Evolutionary conservation across 768 basidiomycete species (phyloP).

Genomic region (Rhizopogon vinicolor): DNA sequence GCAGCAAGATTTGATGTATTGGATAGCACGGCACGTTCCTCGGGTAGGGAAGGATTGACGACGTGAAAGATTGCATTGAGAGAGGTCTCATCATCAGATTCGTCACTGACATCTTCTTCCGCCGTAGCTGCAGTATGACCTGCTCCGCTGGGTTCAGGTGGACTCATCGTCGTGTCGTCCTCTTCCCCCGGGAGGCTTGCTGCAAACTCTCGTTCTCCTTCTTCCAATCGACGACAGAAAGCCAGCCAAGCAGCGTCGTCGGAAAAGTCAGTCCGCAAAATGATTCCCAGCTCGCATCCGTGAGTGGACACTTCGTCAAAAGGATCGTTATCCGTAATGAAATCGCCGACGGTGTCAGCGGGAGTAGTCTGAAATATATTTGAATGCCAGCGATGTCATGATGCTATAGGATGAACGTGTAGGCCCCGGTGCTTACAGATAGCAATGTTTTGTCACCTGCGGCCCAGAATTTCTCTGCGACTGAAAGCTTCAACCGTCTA

Average conservation of each 20-base stretch:
- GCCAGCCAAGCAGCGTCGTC: constrained; percentile 61
- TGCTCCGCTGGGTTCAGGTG: constrained; percentile 14
- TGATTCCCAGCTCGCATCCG: constrained; percentile 49
- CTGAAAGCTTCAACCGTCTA: constrained; percentile 49
- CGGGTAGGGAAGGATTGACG: constrained; percentile 39
- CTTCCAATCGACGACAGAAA: constrained; percentile 47
- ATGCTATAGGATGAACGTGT: not conserved
- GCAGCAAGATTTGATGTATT: constrained; percentile 61
- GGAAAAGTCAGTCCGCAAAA: constrained; percentile 72
- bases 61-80: constrained; percentile 48
- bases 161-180: constrained; percentile 21
- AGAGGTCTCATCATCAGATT: constrained; percentile 27
- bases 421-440: constrained; percentile 5
- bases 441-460: constrained; percentile 18
- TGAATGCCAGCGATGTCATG: not conserved
- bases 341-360: constrained; percentile 17
- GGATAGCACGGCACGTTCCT: constrained; percentile 37
- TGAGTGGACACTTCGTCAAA: constrained; percentile 43
- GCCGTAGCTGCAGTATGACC: constrained; percentile 16
- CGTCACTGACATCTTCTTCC: constrained; percentile 14
- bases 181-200: constrained; percentile 12
- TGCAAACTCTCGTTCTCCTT: constrained; percentile 54
- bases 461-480: constrained; percentile 47
- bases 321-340: constrained; percentile 45
- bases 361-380: constrained; percentile 10